Conservation (phyloP, 2,329 filamentous ascomycete genomes). For the Alternaria sp. region DNA sequence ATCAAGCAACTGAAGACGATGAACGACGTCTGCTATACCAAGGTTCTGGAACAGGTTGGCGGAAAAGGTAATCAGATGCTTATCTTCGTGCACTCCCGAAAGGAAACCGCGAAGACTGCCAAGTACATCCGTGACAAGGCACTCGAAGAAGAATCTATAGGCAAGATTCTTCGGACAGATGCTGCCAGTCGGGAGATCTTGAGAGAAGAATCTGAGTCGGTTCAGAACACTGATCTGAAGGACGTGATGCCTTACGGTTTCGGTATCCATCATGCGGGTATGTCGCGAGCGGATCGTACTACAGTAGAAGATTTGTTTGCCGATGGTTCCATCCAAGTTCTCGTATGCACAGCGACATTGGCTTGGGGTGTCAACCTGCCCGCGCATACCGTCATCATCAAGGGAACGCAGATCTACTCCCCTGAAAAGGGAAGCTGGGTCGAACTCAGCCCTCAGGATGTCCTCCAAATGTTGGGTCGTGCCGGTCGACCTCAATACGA, state of each 20-base stretch:
- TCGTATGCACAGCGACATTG: slow-evolving; percentile 97
- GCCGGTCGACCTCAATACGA: slow-evolving; percentile 96
- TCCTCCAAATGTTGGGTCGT: slow-evolving; percentile 97
- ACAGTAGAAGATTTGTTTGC: slow-evolving; percentile 95
- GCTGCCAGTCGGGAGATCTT: slow-evolving; percentile 90
- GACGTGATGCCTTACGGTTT: slow-evolving; percentile 96
- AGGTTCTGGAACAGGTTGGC: slow-evolving; percentile 95
- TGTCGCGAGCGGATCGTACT: slow-evolving; percentile 93
- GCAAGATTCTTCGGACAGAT: slow-evolving; percentile 92
- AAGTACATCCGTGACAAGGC: slow-evolving; percentile 97
- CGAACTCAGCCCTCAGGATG: slow-evolving; percentile 95
- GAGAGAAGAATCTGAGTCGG: slow-evolving; percentile 81
- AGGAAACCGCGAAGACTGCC: slow-evolving; percentile 97
- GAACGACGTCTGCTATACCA: slow-evolving; percentile 99
- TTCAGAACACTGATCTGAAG: slow-evolving; percentile 88
- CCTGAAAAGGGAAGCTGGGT: slow-evolving; percentile 99
- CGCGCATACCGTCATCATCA: slow-evolving; percentile 98
- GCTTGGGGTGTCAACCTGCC: slow-evolving; percentile 99
- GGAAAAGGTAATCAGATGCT: slow-evolving; percentile 96
- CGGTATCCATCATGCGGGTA: slow-evolving; percentile 97
- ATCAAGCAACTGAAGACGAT: slow-evolving; percentile 99
- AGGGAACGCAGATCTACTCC: slow-evolving; percentile 97
- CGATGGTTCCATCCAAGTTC: slow-evolving; percentile 89
- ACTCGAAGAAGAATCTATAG: slow-evolving; percentile 95
- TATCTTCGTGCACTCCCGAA: slow-evolving; percentile 97